Evolutionary conservation across 306 rosid genomes (phyloP).

Genomic region (Alnus glutinosa): DNA sequence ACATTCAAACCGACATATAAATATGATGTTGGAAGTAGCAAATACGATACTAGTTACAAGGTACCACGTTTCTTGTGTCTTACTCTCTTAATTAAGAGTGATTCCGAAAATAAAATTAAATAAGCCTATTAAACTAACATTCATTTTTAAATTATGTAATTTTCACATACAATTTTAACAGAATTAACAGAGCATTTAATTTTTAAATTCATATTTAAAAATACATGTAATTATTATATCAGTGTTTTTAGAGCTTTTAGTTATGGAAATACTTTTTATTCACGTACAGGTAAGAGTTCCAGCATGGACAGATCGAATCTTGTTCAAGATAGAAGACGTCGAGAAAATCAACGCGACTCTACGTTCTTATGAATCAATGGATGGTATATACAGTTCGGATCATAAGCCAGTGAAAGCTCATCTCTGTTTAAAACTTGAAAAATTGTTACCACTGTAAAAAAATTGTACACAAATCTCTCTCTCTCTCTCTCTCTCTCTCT

Average conservation of each 20-base stretch:
- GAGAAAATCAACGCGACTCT: constrained; percentile 45
- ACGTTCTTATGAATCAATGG: constrained; percentile 56
- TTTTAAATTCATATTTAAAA: no score
- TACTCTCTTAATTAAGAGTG: not conserved
- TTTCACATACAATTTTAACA: no score
- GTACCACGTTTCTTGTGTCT: constrained; percentile 16
- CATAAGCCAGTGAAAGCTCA: constrained; percentile 79
- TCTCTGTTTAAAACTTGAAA: constrained; percentile 50
- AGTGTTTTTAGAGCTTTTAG: no score
- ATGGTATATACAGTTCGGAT: constrained; percentile 60
- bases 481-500: no score
- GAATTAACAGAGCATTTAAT: no score
- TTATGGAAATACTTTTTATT: not conserved
- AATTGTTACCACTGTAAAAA: not conserved
- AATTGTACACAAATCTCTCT: no score
- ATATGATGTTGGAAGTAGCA: constrained; percentile 67
- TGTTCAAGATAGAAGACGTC: constrained; percentile 53
- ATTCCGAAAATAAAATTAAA: no score
- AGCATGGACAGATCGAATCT: constrained; percentile 71
- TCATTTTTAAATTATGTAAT: no score
- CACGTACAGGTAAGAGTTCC: constrained; percentile 73
- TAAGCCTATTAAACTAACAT: no score
- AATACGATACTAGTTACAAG: constrained; percentile 80
- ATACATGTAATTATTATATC: no score
- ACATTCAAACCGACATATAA: constrained; percentile 79